These are phyloP conservation scores for Wickerhamomyces xylosicus DNA, from an alignment of 805 yeast species.

Conservation along the genomic window DNA sequence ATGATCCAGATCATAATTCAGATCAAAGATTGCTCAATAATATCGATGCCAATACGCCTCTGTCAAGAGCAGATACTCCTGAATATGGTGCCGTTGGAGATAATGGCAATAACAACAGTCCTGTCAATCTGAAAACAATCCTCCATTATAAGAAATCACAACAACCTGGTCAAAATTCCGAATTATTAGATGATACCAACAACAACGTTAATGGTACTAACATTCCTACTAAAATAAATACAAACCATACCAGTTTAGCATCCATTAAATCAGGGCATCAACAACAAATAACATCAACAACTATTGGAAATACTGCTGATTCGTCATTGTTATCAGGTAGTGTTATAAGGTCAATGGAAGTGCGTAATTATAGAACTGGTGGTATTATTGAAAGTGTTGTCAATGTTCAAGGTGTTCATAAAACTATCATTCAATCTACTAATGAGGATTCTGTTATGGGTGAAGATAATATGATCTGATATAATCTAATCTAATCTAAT, in stretches of 20 bases:
- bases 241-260: not conserved
- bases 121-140: not conserved
- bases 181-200: too few species aligned
- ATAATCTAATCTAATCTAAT: too few species aligned
- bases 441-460: conserved; percentile 21
- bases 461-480: not conserved
- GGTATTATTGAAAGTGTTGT: conserved; percentile 73
- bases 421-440: conserved; percentile 71
- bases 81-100: not conserved
- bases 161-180: not conserved
- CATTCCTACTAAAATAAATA: not conserved
- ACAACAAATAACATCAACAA: not conserved
- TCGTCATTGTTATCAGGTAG: not conserved
- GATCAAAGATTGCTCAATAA: conserved; percentile 1
- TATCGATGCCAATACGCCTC: not conserved
- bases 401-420: conserved; percentile 75
- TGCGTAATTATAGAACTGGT: conserved; percentile 18
- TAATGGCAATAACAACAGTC: not conserved
- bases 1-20: conserved; percentile 5
- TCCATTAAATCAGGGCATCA: not conserved
- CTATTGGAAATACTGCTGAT: not conserved
- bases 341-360: conserved; percentile 4
- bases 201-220: not conserved
- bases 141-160: conserved; percentile 9
- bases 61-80: not conserved